phyloP scores from a whole-genome alignment of 2,329 filamentous ascomycete genomes.

The Metarhizium sp. region DNA sequence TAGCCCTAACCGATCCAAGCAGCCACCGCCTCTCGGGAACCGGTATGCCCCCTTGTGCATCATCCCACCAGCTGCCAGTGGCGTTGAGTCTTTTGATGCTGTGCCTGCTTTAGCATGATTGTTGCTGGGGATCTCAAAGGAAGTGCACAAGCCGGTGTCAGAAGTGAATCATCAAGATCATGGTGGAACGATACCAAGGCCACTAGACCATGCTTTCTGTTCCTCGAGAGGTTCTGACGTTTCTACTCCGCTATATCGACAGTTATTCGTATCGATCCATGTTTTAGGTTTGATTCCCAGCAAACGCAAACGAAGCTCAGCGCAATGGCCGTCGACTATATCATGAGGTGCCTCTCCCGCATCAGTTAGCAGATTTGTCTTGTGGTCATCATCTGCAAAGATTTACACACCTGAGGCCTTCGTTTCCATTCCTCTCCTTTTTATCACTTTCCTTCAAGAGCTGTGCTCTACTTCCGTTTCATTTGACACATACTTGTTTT shows the following conservation, averaged over 20 bases:
- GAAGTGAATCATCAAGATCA: not conserved
- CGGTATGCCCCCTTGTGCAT: not conserved
- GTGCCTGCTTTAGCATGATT: not conserved
- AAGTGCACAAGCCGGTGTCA: conserved; percentile 2
- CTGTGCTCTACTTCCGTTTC: conserved; percentile 20
- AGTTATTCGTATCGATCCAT: not conserved
- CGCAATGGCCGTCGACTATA: not conserved
- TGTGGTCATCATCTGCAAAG: conserved; percentile 4
- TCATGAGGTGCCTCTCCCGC: not conserved
- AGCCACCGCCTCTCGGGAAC: not conserved
- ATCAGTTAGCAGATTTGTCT: not conserved
- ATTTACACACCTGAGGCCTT: not conserved
- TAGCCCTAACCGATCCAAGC: not conserved
- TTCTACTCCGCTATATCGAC: not conserved
- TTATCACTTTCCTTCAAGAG: conserved; percentile 13
- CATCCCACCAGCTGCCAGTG: not conserved
- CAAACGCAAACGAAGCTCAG: no score
- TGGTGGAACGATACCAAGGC: not conserved
- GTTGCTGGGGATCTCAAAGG: not conserved
- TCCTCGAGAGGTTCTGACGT: not conserved
- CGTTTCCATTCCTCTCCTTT: conserved; percentile 6
- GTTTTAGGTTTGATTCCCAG: no score
- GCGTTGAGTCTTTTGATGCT: not conserved
- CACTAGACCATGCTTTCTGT: not conserved
- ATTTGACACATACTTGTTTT: not conserved